phyloP scores from a whole-genome alignment of 352 stramenopile species.

The Phytopythium sindhum region DNA sequence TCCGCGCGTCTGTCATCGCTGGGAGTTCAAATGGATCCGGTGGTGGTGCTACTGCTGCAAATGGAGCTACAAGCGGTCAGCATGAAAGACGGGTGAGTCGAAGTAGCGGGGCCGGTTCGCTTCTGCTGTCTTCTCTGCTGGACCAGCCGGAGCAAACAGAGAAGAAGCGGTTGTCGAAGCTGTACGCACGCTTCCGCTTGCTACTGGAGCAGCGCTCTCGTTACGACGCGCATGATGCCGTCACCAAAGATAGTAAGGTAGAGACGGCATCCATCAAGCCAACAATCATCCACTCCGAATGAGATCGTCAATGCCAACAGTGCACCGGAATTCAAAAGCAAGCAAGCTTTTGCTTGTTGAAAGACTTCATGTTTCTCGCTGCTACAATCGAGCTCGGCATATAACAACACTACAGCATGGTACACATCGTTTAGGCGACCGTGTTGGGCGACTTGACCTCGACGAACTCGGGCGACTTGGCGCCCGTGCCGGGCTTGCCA shows the following conservation, averaged over 20 bases:
- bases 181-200: constrained; percentile 58
- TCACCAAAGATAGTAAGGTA: neutral
- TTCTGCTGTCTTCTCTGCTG: constrained; percentile 24
- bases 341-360: neutral
- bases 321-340: neutral
- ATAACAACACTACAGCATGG: neutral
- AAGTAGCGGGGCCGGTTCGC: constrained; percentile 1
- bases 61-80: neutral
- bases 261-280: neutral
- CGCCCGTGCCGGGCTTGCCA: neutral
- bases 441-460: constrained; percentile 21
- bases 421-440: constrained; percentile 6
- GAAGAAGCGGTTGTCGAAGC: constrained; percentile 50
- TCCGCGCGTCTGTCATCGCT: constrained; percentile 49
- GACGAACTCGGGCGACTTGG: constrained; percentile 18
- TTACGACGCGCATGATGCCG: constrained; percentile 25
- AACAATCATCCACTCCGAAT: neutral
- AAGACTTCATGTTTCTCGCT: too few relatives aligned
- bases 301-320: too few relatives aligned
- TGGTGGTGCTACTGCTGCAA: neutral
- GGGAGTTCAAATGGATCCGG: constrained; percentile 7
- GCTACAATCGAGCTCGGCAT: neutral
- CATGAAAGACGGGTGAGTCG: neutral
- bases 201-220: constrained; percentile 49
- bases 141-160: constrained; percentile 44